Evolutionary conservation across 2,329 filamentous ascomycete species (phyloP).

Genomic region (Beauveria brongniartii): DNA sequence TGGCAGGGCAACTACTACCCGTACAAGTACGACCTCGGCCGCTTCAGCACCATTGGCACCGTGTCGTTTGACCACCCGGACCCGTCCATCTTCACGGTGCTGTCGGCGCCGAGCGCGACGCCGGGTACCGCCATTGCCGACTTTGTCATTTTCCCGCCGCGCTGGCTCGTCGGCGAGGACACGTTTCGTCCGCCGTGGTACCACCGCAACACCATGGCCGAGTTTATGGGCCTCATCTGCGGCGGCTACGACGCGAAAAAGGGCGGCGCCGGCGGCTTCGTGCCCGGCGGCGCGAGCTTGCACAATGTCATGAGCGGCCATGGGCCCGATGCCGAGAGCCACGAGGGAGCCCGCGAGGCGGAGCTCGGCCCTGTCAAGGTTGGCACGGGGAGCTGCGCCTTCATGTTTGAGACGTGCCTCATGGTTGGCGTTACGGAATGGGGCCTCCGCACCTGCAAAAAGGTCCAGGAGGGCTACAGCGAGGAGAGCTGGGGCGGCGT

Average conservation of each 20-base stretch:
- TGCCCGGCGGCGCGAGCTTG: slow-evolving; percentile 50
- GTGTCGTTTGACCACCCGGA: slow-evolving; percentile 73
- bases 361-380: slow-evolving; percentile 49
- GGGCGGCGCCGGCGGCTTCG: slow-evolving; percentile 44
- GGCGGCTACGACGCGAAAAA: slow-evolving; percentile 56
- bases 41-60: slow-evolving; percentile 66
- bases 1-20: slow-evolving; percentile 78
- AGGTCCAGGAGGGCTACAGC: slow-evolving; percentile 61
- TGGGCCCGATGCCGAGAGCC: slow-evolving; percentile 50
- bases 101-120: slow-evolving; percentile 53
- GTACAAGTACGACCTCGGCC: slow-evolving; percentile 73
- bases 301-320: slow-evolving; percentile 67
- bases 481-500: slow-evolving; percentile 72
- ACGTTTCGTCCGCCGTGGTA: slow-evolving; percentile 68
- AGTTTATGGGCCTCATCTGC: slow-evolving; percentile 55
- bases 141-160: slow-evolving; percentile 65
- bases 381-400: slow-evolving; percentile 53
- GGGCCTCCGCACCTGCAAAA: slow-evolving; percentile 52
- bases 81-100: slow-evolving; percentile 67
- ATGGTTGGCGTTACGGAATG: slow-evolving; percentile 68
- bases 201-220: slow-evolving; percentile 60
- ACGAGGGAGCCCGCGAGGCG: slow-evolving; percentile 47
- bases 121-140: slow-evolving; percentile 59
- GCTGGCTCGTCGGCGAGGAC: slow-evolving; percentile 61
- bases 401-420: slow-evolving; percentile 62